These are phyloP conservation scores for Chalciporus pseudorubinellus DNA, from an alignment of 768 basidiomycete species.

Conservation along the genomic window DNA sequence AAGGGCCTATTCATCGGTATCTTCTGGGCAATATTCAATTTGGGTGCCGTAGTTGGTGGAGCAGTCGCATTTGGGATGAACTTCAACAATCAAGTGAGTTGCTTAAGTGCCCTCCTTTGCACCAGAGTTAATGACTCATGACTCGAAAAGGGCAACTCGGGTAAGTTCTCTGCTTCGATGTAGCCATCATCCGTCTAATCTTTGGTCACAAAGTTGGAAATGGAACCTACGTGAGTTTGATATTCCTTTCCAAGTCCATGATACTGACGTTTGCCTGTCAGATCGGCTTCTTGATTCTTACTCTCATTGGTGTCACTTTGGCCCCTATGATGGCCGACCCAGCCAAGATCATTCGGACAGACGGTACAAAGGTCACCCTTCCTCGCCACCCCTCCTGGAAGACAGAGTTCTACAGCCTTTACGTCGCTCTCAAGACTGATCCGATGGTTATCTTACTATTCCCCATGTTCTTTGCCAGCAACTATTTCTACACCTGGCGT, in stretches of 20 bases:
- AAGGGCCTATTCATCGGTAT: slow-evolving; percentile 77
- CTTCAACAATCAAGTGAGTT: slow-evolving; percentile 55
- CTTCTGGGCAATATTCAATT: slow-evolving; percentile 84
- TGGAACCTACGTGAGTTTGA: slow-evolving; percentile 64
- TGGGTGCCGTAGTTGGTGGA: slow-evolving; percentile 78
- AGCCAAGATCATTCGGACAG: slow-evolving; percentile 66
- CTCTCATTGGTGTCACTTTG: slow-evolving; percentile 62
- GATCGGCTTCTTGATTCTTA: slow-evolving; percentile 76
- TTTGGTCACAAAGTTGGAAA: slow-evolving; percentile 49
- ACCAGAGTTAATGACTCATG: background rate
- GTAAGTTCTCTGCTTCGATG: slow-evolving; percentile 18
- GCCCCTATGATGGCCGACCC: slow-evolving; percentile 74
- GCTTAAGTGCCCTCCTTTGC: background rate
- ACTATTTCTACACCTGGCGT: slow-evolving; percentile 90
- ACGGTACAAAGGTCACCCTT: slow-evolving; percentile 64
- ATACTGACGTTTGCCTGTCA: slow-evolving; percentile 25
- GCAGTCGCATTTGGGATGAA: slow-evolving; percentile 73
- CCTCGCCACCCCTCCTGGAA: slow-evolving; percentile 76
- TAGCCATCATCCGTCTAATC: slow-evolving; percentile 1
- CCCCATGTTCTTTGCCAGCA: slow-evolving; percentile 83
- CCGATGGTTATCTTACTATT: slow-evolving; percentile 72
- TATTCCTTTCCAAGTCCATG: background rate
- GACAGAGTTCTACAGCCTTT: slow-evolving; percentile 68
- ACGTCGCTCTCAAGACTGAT: slow-evolving; percentile 64
- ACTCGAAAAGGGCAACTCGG: slow-evolving; percentile 24